Percentiles rank a stretch among this genome's conserved stretches.
Evolutionary conservation across 2,329 filamentous ascomycete genomes (phyloP).

Genomic region (Calycina marina): DNA sequence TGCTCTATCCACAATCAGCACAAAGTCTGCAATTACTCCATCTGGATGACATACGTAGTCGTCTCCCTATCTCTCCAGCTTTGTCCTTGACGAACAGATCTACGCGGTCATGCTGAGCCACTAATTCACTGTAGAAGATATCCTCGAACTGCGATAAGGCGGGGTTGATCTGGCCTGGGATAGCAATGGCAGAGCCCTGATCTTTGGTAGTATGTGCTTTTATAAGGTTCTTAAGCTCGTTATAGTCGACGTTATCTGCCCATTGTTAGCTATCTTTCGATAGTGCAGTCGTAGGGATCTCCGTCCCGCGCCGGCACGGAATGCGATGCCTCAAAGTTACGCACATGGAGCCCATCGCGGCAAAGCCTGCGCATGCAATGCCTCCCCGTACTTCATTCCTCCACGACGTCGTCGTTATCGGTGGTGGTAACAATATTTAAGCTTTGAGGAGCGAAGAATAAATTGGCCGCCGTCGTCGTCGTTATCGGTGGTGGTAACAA

Average conservation of each 20-base stretch:
- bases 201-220: slow-evolving; percentile 63
- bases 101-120: slow-evolving; percentile 61
- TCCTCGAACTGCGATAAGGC: slow-evolving; percentile 51
- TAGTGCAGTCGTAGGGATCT: background rate
- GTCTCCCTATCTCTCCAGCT: slow-evolving; percentile 58
- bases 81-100: slow-evolving; percentile 70
- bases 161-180: slow-evolving; percentile 54
- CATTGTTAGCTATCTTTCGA: too few species aligned
- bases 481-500: too few species aligned
- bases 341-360: slow-evolving; percentile 68
- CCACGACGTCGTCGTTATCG: too few species aligned
- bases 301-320: slow-evolving; percentile 2
- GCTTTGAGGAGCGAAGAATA: too few species aligned
- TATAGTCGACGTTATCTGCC: slow-evolving; percentile 77
- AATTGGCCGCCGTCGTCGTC: slow-evolving; percentile 11
- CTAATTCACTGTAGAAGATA: slow-evolving; percentile 56
- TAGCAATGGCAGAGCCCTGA: slow-evolving; percentile 56
- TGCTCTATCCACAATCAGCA: slow-evolving; percentile 12
- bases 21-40: background rate
- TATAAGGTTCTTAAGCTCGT: slow-evolving; percentile 72
- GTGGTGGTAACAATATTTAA: too few species aligned
- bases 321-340: slow-evolving; percentile 15
- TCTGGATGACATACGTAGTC: slow-evolving; percentile 42
- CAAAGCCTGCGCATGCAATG: slow-evolving; percentile 60
- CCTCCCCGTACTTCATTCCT: slow-evolving; percentile 63